Percentiles rank a stretch among this genome's conserved stretches.
phyloP scores from a whole-genome alignment of 1,284 basidiomycete species.

The Naganishia sp. region DNA sequence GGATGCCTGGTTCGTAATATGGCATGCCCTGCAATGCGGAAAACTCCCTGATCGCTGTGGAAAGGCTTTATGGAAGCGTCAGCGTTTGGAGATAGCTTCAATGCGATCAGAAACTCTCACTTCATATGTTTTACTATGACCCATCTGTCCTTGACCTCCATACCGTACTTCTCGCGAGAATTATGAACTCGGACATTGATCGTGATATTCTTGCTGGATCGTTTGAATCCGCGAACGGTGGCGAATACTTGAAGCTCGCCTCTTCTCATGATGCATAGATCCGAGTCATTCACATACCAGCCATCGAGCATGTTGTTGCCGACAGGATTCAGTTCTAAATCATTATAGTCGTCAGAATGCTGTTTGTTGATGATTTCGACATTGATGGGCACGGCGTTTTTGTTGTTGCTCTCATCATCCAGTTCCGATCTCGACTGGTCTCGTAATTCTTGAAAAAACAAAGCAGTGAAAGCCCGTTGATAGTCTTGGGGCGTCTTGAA shows the following conservation, averaged over 20 bases:
- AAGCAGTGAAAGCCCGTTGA: slow-evolving; percentile 73
- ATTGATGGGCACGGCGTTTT: slow-evolving; percentile 66
- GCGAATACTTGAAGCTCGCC: slow-evolving; percentile 61
- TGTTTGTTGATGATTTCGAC: slow-evolving; percentile 64
- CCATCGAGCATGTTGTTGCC: slow-evolving; percentile 63
- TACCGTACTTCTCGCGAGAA: slow-evolving; percentile 50
- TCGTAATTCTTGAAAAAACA: slow-evolving; percentile 92
- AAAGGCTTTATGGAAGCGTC: slow-evolving; percentile 62
- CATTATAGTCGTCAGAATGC: slow-evolving; percentile 52
- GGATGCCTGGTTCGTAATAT: slow-evolving; percentile 70
- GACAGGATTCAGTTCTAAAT: slow-evolving; percentile 48
- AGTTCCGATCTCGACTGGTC: slow-evolving; percentile 75
- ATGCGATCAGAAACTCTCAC: slow-evolving; percentile 54
- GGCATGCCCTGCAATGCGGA: slow-evolving; percentile 79
- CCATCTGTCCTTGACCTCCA: slow-evolving; percentile 64
- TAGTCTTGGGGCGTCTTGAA: slow-evolving; percentile 74
- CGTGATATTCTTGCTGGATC: slow-evolving; percentile 57
- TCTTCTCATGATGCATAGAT: slow-evolving; percentile 70
- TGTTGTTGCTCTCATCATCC: slow-evolving; percentile 60
- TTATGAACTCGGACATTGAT: slow-evolving; percentile 57
- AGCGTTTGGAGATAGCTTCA: not conserved
- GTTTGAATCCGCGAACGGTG: slow-evolving; percentile 72
- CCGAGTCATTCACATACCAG: slow-evolving; percentile 75
- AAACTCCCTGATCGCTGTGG: slow-evolving; percentile 90
- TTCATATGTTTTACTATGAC: slow-evolving; percentile 76